A percentile compares a stretch with the other conserved stretches of the same genome.
These are phyloP conservation scores for Allodekkera sacchari DNA, from an alignment of 805 yeast genomes.

Conservation along the genomic window DNA sequence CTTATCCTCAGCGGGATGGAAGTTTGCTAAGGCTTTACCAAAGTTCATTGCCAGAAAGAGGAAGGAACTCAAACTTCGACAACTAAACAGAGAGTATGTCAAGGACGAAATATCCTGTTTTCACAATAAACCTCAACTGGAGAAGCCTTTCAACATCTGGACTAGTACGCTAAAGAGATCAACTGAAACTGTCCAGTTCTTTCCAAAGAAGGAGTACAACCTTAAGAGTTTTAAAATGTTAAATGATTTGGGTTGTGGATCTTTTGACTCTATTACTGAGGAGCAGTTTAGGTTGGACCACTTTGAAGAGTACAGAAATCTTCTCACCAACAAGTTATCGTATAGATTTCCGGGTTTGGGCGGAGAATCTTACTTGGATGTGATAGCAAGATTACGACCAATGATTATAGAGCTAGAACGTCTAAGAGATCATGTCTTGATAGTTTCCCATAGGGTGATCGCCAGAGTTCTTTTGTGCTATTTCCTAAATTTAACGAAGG, in stretches of 20 bases:
- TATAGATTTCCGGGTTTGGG: conserved; percentile 30
- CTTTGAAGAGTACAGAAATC: conserved; percentile 21
- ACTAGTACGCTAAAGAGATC: conserved; percentile 26
- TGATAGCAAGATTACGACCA: conserved; percentile 26
- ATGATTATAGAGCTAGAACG: conserved; percentile 29
- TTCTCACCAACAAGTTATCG: conserved; percentile 22
- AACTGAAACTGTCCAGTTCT: conserved; percentile 24
- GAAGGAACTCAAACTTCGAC: conserved; percentile 26
- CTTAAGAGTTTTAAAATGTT: conserved; percentile 26
- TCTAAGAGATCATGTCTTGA: conserved; percentile 26
- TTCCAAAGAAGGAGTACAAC: conserved; percentile 21
- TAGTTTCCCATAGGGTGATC: conserved; percentile 27
- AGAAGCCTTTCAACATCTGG: conserved; percentile 27
- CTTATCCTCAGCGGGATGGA: conserved; percentile 21
- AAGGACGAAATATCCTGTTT: conserved; percentile 16
- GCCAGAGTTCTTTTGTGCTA: conserved; percentile 28
- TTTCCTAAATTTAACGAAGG: conserved; percentile 28
- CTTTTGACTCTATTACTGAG: conserved; percentile 24
- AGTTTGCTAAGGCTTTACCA: conserved; percentile 27
- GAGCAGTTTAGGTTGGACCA: conserved; percentile 20
- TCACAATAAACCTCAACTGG: conserved; percentile 13
- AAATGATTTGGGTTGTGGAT: conserved; percentile 28
- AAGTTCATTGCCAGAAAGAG: conserved; percentile 26
- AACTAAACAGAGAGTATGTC: conserved; percentile 25
- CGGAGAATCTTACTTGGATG: conserved; percentile 31